Conservation (phyloP, 2,329 filamentous ascomycete species). For the Pseudogymnoascus sp. region DNA sequence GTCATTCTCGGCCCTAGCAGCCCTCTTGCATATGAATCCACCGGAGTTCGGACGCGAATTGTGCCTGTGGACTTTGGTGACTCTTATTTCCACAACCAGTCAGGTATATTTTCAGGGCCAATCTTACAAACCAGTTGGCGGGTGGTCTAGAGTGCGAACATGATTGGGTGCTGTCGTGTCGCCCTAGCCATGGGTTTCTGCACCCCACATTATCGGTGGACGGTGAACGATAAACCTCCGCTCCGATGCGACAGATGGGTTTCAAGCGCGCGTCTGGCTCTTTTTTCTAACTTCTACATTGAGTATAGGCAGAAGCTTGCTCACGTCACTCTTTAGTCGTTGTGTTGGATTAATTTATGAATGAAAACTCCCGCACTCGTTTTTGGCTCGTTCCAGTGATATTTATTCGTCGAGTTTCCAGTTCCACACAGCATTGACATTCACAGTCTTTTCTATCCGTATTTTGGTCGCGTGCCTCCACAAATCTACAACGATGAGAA, state of each 20-base stretch:
- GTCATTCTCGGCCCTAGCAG: not conserved
- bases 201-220: not conserved
- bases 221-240: not conserved
- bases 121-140: not conserved
- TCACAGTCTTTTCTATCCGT: not conserved
- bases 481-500: not conserved
- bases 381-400: not conserved
- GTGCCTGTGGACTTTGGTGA: not conserved
- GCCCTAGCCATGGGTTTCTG: not conserved
- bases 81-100: not conserved
- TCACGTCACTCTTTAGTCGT: not conserved
- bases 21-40: not conserved
- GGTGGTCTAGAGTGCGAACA: not conserved
- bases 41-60: not conserved
- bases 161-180: not conserved
- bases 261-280: not conserved
- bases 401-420: not conserved
- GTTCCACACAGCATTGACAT: not conserved
- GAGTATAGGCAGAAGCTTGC: conserved; percentile 3
- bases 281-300: not conserved
- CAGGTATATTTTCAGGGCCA: not conserved
- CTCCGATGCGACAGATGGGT: not conserved
- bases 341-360: not conserved
- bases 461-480: not conserved
- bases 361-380: not conserved